Evolutionary conservation across 768 basidiomycete species (phyloP), one percentile per base, ranked within the genome.

Genomic region (Trametes punicea): DNA sequence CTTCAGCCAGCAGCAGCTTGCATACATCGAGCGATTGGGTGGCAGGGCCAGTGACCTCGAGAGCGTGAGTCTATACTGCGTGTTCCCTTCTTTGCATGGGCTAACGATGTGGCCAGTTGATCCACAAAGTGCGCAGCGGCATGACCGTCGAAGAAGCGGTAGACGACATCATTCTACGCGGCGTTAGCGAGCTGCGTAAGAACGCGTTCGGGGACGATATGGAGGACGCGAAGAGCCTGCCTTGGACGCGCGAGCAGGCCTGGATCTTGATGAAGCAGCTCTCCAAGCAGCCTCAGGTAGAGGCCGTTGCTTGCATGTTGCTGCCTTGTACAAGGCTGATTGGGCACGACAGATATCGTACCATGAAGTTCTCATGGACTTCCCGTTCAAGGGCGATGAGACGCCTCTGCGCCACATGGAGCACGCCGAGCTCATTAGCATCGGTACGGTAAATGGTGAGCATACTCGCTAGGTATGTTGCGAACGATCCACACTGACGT

Each of bases 361-460:
- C 68, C 82, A 93, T 51, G 84, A 92, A 20, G 75, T 90, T 4
- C 73, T 98, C 49, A 71, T 88, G 46, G 87, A 91, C 47, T 87
- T 87, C 66, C 92, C 90, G 0, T 97, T 95, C 82, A 94, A 93
- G 67, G 91, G 88, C n/a, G 86, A 94, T 61, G 94, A 96, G 66
- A 73, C 75, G 16, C 77, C 90, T 2, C 67, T 98, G 51, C 80
- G 91, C 58, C 82, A 79, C 26, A 86, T 98, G 83, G 96, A 98
- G 67, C 87, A 91, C 58, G 85, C 87, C 5, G 95, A 92, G 72
- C 70, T 98, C 47, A 91, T 99, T 57, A 75, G 85, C 0, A 87
- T 99, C 42, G 79, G 79, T 6, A 91, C 88, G 6, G 69, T 77
- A 18, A 84, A 96, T 58, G 90, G 92, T 87, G 29, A 29, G 73